Base-by-base conservation (phyloP, 2,329 filamentous ascomycete genomes). In the Ophiostoma triangulosporum region DNA sequence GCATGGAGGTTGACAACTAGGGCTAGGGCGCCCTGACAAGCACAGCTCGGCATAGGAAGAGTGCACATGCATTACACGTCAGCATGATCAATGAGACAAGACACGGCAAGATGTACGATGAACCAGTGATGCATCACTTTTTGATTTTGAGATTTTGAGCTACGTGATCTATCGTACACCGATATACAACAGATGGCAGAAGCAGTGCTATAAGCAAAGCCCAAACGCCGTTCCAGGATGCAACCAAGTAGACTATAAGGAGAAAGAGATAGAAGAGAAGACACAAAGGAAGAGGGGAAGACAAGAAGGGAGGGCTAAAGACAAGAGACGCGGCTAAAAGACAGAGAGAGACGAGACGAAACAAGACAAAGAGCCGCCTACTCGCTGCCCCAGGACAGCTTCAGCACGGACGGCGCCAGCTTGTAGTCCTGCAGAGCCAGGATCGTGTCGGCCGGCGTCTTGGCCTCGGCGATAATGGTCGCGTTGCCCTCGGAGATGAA, bases 301-400 rank as follows among this genome's bases (percentile, higher is more conserved):
- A n/a, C n/a, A n/a, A n/a, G n/a, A n/a, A n/a, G n/a, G n/a, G n/a
- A n/a, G n/a, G n/a, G n/a, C n/a, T n/a, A n/a, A n/a, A n/a, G n/a
- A n/a, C n/a, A n/a, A n/a, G n/a, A n/a, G n/a, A n/a, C n/a, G n/a
- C n/a, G n/a, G n/a, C n/a, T 8, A 33, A 26, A 35, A 4, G 12
- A 17, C 15, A 36, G 7, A 36, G 26, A 14, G 33, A 46, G 14
- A 26, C 4, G 24, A 24, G 9, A n/a, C 14, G 12, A 14, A 33
- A n/a, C 15, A 45, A n/a, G n/a, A 38, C 8, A 27, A 35, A 15
- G 24, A 38, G 11, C 26, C 11, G 32, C 17, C 33, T 73, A 83
- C 65, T 83, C 76, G 60, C 76, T 78, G 3, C 77, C 82, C 93
- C 93, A 98, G 56, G 88, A 74, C 67, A 97, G 70, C 62, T 90